Conservation (phyloP, 1,139 yeast genomes). For the Debaryomyces sp. region DNA sequence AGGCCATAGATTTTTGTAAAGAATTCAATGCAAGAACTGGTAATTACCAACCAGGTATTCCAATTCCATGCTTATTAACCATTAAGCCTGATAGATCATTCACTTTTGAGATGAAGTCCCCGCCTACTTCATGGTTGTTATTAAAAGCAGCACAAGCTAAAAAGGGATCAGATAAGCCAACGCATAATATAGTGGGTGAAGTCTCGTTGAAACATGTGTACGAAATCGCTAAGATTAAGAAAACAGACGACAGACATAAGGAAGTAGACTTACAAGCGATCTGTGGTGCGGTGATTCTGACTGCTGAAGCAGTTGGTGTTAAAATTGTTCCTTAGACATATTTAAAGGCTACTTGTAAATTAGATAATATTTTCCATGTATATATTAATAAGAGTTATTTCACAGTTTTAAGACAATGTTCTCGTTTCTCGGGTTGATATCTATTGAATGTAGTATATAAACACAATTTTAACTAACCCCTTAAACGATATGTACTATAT, state of each 20-base stretch:
- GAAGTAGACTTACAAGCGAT: conserved; percentile 72
- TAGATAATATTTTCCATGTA: conserved; percentile 9
- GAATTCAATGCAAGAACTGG: conserved; percentile 98
- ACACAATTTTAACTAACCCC: not conserved
- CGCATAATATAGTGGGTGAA: conserved; percentile 59
- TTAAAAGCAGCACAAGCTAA: conserved; percentile 81
- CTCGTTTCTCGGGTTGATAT: not conserved
- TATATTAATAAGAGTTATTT: conserved; percentile 6
- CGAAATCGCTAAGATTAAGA: conserved; percentile 93
- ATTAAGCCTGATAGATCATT: conserved; percentile 94
- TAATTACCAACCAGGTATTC: conserved; percentile 78
- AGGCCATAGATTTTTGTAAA: conserved; percentile 97
- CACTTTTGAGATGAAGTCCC: conserved; percentile 83
- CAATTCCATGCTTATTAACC: conserved; percentile 82
- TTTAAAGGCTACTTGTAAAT: conserved; percentile 3
- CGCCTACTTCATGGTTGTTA: conserved; percentile 88
- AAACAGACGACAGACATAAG: conserved; percentile 81
- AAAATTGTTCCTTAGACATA: conserved; percentile 62
- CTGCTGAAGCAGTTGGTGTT: conserved; percentile 87
- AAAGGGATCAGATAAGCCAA: conserved; percentile 72
- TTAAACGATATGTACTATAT: not conserved
- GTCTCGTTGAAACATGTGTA: conserved; percentile 86
- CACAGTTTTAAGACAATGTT: not conserved
- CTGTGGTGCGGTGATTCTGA: conserved; percentile 80
- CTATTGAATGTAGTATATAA: not conserved